Evolutionary conservation across 2,329 filamentous ascomycete species (phyloP).

Genomic region (Cladophialophora bantiana): DNA sequence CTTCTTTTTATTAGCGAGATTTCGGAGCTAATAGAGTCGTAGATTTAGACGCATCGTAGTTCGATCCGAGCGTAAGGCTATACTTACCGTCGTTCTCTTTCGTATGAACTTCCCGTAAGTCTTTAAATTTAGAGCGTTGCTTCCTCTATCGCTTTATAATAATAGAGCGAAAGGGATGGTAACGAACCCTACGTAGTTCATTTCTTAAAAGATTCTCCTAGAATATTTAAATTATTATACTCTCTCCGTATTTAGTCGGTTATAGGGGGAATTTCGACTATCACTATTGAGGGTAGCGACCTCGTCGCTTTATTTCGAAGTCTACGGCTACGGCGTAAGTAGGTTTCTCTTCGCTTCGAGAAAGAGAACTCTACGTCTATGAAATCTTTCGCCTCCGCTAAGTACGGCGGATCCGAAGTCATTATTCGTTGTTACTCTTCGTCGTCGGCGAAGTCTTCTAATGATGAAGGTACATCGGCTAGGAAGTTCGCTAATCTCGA

Average conservation of each 20-base stretch:
- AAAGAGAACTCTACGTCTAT: no score
- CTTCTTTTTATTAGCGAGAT: background rate
- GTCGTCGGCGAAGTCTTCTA: background rate
- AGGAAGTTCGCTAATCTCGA: background rate
- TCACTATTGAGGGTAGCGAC: background rate
- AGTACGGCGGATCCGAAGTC: no score
- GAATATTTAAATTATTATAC: background rate
- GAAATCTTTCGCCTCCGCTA: no score
- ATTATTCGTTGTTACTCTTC: no score
- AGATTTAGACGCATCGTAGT: background rate
- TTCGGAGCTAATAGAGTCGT: background rate
- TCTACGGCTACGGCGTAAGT: background rate
- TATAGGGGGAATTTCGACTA: background rate
- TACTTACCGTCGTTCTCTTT: background rate
- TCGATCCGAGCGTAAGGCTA: background rate
- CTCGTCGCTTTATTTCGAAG: background rate
- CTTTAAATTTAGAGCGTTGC: background rate
- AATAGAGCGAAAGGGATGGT: background rate
- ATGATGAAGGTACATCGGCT: background rate
- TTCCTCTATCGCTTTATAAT: slow-evolving; percentile 9
- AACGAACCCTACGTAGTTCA: background rate
- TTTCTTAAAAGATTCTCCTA: background rate
- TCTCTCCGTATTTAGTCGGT: background rate
- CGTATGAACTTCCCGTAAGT: background rate
- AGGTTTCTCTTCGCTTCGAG: background rate